Conservation (phyloP, 805 yeast genomes). For the Candida wancherniae region DNA sequence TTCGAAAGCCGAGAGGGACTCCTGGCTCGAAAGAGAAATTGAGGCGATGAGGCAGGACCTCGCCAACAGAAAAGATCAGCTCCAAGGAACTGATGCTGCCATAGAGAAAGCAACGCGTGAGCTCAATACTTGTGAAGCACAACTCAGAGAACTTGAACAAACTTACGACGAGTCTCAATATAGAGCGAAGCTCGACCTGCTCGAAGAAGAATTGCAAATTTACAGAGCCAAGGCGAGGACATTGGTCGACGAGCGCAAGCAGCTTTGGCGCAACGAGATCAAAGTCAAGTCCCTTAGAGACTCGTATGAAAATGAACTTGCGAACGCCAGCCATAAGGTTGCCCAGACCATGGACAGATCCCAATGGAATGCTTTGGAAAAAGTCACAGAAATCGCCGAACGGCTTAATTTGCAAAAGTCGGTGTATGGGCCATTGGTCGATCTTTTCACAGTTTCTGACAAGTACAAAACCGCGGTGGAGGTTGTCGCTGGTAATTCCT, state of each 20-base stretch:
- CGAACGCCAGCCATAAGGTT: conserved; percentile 53
- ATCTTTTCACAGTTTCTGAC: conserved; percentile 72
- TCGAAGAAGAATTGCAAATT: conserved; percentile 33
- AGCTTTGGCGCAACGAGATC: conserved; percentile 75
- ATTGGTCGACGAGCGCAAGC: conserved; percentile 63
- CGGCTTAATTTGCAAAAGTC: conserved; percentile 49
- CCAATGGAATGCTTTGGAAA: conserved; percentile 62
- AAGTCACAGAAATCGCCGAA: conserved; percentile 59
- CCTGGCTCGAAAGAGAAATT: conserved; percentile 59
- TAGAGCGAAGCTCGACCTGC: conserved; percentile 6
- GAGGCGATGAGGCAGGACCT: conserved; percentile 23
- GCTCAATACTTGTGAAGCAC: conserved; percentile 20
- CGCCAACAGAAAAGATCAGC: conserved; percentile 2
- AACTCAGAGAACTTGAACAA: conserved; percentile 10
- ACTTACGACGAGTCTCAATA: conserved; percentile 3
- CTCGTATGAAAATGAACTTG: conserved; percentile 51
- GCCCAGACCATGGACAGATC: conserved; percentile 72
- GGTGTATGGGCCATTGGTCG: conserved; percentile 84
- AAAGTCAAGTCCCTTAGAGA: conserved; percentile 53
- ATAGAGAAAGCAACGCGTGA: conserved; percentile 1
- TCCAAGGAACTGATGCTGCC: conserved; percentile 1
- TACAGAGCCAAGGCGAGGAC: conserved; percentile 39
- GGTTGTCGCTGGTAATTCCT: conserved; percentile 79
- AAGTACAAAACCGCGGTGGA: conserved; percentile 84
- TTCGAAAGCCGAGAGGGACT: conserved; percentile 54